Evolutionary conservation across 768 basidiomycete genomes (phyloP).

Genomic region (Chalciporus chontae): DNA sequence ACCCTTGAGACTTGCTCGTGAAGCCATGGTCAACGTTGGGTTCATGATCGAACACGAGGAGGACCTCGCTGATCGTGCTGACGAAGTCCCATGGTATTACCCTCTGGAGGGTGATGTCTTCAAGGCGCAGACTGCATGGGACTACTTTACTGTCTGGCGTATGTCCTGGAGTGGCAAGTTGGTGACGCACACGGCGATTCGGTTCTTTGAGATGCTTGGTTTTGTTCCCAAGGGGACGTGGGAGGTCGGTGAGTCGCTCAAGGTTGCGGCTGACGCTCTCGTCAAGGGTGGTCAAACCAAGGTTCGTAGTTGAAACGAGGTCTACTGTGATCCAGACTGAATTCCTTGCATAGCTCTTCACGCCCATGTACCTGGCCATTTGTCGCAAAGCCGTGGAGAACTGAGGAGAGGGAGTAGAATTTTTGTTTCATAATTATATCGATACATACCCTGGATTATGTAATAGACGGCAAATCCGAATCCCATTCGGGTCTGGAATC

Average conservation of each 20-base stretch:
- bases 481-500: conserved; percentile 20
- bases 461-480: conserved; percentile 23
- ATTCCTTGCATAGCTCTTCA: conserved; percentile 58
- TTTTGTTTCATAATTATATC: too few relatives aligned
- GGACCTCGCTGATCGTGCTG: conserved; percentile 84
- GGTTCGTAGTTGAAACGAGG: conserved; percentile 39
- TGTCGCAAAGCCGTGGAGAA: conserved; percentile 45
- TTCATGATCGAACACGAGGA: conserved; percentile 89
- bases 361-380: conserved; percentile 80
- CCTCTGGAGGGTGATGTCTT: conserved; percentile 90
- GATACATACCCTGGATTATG: conserved; percentile 2
- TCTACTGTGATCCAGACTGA: too few relatives aligned
- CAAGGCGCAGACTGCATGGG: conserved; percentile 94
- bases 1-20: conserved; percentile 58
- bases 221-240: conserved; percentile 90
- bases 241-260: conserved; percentile 85
- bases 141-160: conserved; percentile 83
- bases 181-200: conserved; percentile 77
- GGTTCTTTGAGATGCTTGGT: conserved; percentile 72
- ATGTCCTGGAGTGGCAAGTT: conserved; percentile 86
- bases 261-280: conserved; percentile 73
- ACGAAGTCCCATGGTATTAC: conserved; percentile 89
- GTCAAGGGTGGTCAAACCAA: conserved; percentile 85
- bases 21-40: conserved; percentile 80
- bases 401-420: not conserved